phyloP scores from a whole-genome alignment of 768 basidiomycete species.

The Strobilomyces dryophilus region DNA sequence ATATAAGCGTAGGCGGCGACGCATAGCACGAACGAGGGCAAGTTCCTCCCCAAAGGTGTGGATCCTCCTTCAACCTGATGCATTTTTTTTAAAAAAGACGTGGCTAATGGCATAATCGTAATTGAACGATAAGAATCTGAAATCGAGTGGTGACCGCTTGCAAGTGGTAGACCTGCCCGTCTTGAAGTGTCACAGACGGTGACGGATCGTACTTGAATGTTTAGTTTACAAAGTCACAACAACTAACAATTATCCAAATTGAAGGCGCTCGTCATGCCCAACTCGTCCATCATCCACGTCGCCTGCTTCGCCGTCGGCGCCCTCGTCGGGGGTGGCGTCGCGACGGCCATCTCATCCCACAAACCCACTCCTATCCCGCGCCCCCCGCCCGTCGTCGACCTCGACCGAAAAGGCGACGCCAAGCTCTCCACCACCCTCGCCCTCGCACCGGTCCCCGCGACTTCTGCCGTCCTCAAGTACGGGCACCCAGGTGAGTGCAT shows the following conservation, averaged over 20 bases:
- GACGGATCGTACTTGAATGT: too few species aligned
- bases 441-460: slow-evolving; percentile 13
- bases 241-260: too few species aligned
- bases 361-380: slow-evolving; percentile 12
- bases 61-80: too few species aligned
- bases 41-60: background rate
- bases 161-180: too few species aligned
- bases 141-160: too few species aligned
- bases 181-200: too few species aligned
- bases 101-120: too few species aligned
- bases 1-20: background rate
- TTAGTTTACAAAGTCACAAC: too few species aligned
- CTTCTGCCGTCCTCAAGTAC: slow-evolving; percentile 49
- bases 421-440: slow-evolving; percentile 35
- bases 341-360: slow-evolving; percentile 43
- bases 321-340: slow-evolving; percentile 72
- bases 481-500: slow-evolving; percentile 20
- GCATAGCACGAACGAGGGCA: background rate
- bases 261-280: slow-evolving; percentile 31
- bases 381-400: slow-evolving; percentile 38
- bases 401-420: slow-evolving; percentile 44
- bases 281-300: slow-evolving; percentile 49
- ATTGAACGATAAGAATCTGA: too few species aligned
- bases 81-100: too few species aligned
- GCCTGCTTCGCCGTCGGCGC: slow-evolving; percentile 84